Evolutionary conservation across 108 stramenopile species (phyloP), one percentile per base, ranked within the genome.

Genomic region (Conticribra weissflogii): DNA sequence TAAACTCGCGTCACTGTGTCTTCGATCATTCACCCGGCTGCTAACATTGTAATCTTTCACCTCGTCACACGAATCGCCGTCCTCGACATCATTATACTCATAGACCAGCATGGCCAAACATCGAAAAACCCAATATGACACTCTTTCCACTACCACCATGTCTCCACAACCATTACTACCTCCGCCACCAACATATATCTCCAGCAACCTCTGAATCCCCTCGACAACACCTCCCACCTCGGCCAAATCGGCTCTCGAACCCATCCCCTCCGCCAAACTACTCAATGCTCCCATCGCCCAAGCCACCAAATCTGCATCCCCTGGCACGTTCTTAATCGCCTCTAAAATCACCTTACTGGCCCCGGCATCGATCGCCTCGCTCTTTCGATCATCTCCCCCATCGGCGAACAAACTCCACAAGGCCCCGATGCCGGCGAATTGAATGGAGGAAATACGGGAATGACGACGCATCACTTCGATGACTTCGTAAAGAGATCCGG

Each of bases 201-300:
- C 21, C 45, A 57, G 29, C 21, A 54, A 27, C 18, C 14, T 22
- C 28, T 58, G 25, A 19, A 56, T 36, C 21, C 16, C 32, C 33
- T 25, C 27, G 8, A 41, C 46, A 41, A 54, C 8, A 24, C 17
- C 29, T 44, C 36, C 55, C 44, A 47, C 56, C 25, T 68, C 29
- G n/a, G 48, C 27, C 55, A 68, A 30, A 5, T 30, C 41, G 12
- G 17, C 46, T 16, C 54, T 25, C n/a, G n/a, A 14, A 3, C 67
- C 67, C 41, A 68, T 48, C 36, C 56, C 55, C 25, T 68, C 67
- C 29, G 44, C 67, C 7, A 68, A 57, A 3, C 45, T 56, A 57
- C 67, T 57, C 47, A 68, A 29, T 7, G 56, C 44, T 7, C 55
- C 67, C 55, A 68, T 57, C n/a, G 55, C 54, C 67, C 54, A 68